Base-by-base conservation (phyloP, 1,284 basidiomycete species). In the Trametes pubescens region DNA sequence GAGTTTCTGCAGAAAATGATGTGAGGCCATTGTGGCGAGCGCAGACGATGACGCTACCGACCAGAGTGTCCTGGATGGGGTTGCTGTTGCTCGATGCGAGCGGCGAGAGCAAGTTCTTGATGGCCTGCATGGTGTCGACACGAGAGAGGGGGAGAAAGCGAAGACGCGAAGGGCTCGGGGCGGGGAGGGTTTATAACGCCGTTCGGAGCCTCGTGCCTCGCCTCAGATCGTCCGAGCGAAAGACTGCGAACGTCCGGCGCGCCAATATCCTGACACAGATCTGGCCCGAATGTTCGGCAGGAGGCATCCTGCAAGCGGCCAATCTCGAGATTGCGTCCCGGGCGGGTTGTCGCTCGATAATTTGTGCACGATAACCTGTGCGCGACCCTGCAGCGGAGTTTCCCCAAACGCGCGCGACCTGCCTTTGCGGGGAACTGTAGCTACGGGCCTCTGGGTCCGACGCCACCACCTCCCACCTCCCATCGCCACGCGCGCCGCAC, bases 261-360 rank as follows among this genome's bases (percentile, higher is more conserved):
- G 54, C 55, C 44, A 46, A 44, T 53, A 24, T 22, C 61, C 43
- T 56, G 62, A 59, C 62, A 65, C 24, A 43, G 54, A 53, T 58
- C 56, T 51, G 56, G 52, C 22, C 59, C 32, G 56, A 51, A 49
- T 47, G 51, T 51, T 65, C 64, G 64, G 64, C 51, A 62, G 64
- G 53, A 62, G 60, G 46, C 43, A 65, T 59, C 48, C 56, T 59
- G 35, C 52, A 84, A 86, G 53, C 91, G 81, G 68, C 90, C 88
- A 11, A 90, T 92, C 74, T 92, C 89, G 24, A 92, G 88, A 2
- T 90, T 91, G 53, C 29, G 24, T 13, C 46, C 22, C n/a, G 35
- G 49, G 22, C 38, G 57, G 56, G 14, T 37, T 46, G 52, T 51
- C 21, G n/a, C 24, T 32, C 26, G 51, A 4, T 32, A 61, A 57